phyloP scores from a whole-genome alignment of 495 filamentous ascomycete genomes.

The Tricharina praecox region DNA sequence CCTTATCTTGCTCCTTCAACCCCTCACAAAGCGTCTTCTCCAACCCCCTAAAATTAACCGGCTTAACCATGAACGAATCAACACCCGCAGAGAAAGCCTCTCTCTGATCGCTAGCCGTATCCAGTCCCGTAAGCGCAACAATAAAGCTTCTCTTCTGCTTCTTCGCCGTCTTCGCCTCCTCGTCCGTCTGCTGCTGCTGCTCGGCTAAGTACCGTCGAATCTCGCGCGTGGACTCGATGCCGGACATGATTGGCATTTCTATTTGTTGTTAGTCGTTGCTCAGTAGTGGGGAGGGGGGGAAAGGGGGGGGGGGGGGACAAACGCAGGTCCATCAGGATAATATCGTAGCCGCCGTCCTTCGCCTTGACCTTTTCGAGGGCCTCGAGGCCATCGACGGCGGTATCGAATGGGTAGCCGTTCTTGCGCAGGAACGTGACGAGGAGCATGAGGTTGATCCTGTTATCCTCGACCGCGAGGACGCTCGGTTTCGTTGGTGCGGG shows the following conservation, averaged over 20 bases:
- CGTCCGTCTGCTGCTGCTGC: conserved; percentile 9
- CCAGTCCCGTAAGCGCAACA: conserved; percentile 55
- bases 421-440: conserved; percentile 40
- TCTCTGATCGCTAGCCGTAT: conserved; percentile 42
- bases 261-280: conserved; percentile 11
- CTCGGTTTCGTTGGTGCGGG: conserved; percentile 2
- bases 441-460: conserved; percentile 31
- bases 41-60: conserved; percentile 35
- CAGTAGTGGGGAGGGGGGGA: neutral
- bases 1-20: no score
- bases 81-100: conserved; percentile 52
- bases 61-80: conserved; percentile 59
- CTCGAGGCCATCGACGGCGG: conserved; percentile 41
- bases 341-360: conserved; percentile 25
- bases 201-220: conserved; percentile 44
- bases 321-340: conserved; percentile 32
- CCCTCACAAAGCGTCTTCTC: conserved; percentile 16
- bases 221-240: conserved; percentile 42
- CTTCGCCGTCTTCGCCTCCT: no score
- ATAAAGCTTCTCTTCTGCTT: conserved; percentile 36
- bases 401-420: conserved; percentile 34
- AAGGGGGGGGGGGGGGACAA: conserved; percentile 1
- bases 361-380: conserved; percentile 37
- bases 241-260: conserved; percentile 61
- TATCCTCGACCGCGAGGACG: conserved; percentile 33